phyloP scores from a whole-genome alignment of 1,139 yeast species.

The Neolecta irregularis region DNA sequence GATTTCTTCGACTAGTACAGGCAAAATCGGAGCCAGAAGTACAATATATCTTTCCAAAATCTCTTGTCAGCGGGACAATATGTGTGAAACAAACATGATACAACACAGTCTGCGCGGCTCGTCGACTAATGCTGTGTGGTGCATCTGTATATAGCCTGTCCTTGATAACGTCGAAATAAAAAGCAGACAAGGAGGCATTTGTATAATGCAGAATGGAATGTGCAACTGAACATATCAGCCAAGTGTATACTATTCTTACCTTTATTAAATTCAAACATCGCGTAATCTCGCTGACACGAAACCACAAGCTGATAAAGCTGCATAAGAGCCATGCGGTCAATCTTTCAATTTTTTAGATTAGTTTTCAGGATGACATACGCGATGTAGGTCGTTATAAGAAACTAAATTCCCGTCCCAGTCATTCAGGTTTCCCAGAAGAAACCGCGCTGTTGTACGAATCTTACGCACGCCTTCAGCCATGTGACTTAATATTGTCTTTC shows the following conservation, averaged over 20 bases:
- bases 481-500: slow-evolving; percentile 55
- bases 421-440: slow-evolving; percentile 59
- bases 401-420: slow-evolving; percentile 21
- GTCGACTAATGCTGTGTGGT: slow-evolving; percentile 35
- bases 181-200: slow-evolving; percentile 60
- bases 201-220: slow-evolving; percentile 55
- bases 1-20: slow-evolving; percentile 72
- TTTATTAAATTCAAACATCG: slow-evolving; percentile 47
- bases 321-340: slow-evolving; percentile 53
- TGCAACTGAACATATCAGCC: slow-evolving; percentile 1
- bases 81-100: slow-evolving; percentile 16
- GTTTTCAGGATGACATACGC: slow-evolving; percentile 17
- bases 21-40: slow-evolving; percentile 64
- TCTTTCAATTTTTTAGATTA: slow-evolving; percentile 30
- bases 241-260: slow-evolving; percentile 24
- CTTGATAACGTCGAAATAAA: slow-evolving; percentile 74
- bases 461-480: slow-evolving; percentile 73
- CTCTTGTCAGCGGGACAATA: slow-evolving; percentile 21
- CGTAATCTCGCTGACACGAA: slow-evolving; percentile 34
- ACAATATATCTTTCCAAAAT: slow-evolving; percentile 48
- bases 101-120: slow-evolving; percentile 59
- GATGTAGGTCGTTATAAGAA: slow-evolving; percentile 14
- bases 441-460: slow-evolving; percentile 65
- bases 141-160: slow-evolving; percentile 70
- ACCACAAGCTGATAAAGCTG: slow-evolving; percentile 37